Percentiles rank a stretch among this genome's conserved stretches.
phyloP scores from a whole-genome alignment of 1,139 yeast species.

The Magnusiomyces sp. region DNA sequence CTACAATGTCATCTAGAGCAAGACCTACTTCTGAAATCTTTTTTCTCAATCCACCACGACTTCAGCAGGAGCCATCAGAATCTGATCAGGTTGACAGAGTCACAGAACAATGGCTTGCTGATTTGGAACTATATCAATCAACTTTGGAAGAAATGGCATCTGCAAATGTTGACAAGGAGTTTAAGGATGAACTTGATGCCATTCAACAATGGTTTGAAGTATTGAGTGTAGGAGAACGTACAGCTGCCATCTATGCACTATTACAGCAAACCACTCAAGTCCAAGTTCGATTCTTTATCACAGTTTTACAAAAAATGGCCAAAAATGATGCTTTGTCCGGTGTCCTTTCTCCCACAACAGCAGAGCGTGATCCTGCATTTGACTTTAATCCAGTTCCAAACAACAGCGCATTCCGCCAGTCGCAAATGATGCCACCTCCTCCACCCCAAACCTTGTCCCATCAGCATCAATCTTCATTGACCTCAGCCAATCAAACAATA shows the following conservation, averaged over 20 bases:
- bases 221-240: slow-evolving; percentile 31
- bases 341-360: slow-evolving; percentile 26
- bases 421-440: slow-evolving; percentile 1
- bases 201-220: slow-evolving; percentile 35
- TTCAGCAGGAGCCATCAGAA: neutral
- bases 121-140: slow-evolving; percentile 28
- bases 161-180: slow-evolving; percentile 17
- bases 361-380: slow-evolving; percentile 12
- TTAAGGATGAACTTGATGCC: slow-evolving; percentile 27
- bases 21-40: slow-evolving; percentile 27
- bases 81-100: slow-evolving; percentile 17
- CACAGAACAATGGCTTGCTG: slow-evolving; percentile 31
- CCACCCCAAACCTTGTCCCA: neutral
- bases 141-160: slow-evolving; percentile 33
- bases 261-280: slow-evolving; percentile 33
- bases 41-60: slow-evolving; percentile 19
- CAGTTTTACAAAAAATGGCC: slow-evolving; percentile 32
- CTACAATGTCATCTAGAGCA: slow-evolving; percentile 16
- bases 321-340: slow-evolving; percentile 25
- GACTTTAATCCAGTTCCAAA: slow-evolving; percentile 4
- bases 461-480: neutral
- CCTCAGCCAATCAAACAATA: neutral
- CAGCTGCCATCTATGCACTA: slow-evolving; percentile 34
- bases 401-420: slow-evolving; percentile 11
- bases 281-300: slow-evolving; percentile 32